Conservation (phyloP, 192 early-diverging fungal genomes). For the Coemansia sp. region DNA sequence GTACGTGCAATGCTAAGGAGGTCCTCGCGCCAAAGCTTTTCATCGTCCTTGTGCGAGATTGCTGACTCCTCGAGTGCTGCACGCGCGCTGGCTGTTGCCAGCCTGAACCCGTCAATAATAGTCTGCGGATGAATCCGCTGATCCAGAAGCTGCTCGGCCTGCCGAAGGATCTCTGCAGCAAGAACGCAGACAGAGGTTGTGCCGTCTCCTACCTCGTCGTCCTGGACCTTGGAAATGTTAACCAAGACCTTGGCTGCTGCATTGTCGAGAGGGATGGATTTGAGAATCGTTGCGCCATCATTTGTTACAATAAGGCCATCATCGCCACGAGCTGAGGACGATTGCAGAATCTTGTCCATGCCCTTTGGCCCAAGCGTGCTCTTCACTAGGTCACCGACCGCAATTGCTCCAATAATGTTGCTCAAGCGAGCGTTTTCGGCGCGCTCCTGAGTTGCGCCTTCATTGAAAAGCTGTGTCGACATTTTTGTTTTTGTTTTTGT, state of each 20-base stretch:
- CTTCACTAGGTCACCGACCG: conserved; percentile 97
- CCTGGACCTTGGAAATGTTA: conserved; percentile 99
- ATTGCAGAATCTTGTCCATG: conserved; percentile 99
- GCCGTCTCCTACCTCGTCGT: conserved; percentile 99
- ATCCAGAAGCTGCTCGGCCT: conserved; percentile 89
- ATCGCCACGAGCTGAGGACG: conserved; percentile 56
- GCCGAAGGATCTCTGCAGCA: conserved; percentile 91
- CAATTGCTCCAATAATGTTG: conserved; percentile 95
- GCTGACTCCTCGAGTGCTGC: conserved; percentile 79
- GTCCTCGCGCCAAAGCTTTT: conserved; percentile 78
- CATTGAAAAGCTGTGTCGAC: conserved; percentile 86
- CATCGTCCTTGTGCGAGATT: conserved; percentile 75
- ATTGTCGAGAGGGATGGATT: conserved; percentile 96
- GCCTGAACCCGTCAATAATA: conserved; percentile 92
- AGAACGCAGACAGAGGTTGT: conserved; percentile 99
- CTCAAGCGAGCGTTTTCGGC: conserved; percentile 95
- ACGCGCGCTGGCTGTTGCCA: conserved; percentile 81
- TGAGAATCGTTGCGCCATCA: conserved; percentile 99
- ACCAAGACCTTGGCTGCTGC: conserved; percentile 97
- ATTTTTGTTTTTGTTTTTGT: conserved; percentile 10
- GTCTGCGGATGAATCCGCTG: conserved; percentile 98
- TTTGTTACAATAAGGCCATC: conserved; percentile 93
- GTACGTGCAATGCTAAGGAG: conserved; percentile 97
- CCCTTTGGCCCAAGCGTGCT: conserved; percentile 97
- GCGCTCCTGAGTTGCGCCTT: conserved; percentile 92